Evolutionary conservation across 2,329 filamentous ascomycete species (phyloP).

Genomic region (Seiridium cupressi): DNA sequence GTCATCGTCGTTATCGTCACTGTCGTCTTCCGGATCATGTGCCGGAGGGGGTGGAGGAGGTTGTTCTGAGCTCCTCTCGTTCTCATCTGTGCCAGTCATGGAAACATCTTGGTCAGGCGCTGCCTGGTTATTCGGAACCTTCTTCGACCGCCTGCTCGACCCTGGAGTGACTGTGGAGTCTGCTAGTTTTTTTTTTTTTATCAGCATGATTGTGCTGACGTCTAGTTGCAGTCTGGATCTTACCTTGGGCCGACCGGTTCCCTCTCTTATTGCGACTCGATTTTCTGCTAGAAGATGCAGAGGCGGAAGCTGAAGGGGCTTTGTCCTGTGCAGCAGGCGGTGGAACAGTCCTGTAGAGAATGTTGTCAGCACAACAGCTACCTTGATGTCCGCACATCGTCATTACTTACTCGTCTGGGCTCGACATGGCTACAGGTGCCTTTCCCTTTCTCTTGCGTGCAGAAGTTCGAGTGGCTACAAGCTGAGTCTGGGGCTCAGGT

Average conservation of each 20-base stretch:
- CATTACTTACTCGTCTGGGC: constrained; percentile 57
- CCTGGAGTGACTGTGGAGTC: constrained; percentile 33
- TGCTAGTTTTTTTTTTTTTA: constrained; percentile 14
- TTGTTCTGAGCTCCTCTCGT: constrained; percentile 37
- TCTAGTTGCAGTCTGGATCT: neutral
- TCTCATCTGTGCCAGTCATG: constrained; percentile 69
- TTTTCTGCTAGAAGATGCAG: constrained; percentile 69
- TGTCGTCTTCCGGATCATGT: constrained; percentile 30
- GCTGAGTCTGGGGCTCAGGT: constrained; percentile 22
- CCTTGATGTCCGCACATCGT: neutral
- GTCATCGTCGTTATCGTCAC: constrained; percentile 26
- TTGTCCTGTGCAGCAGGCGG: constrained; percentile 62
- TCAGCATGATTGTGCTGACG: neutral
- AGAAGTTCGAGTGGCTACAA: constrained; percentile 33
- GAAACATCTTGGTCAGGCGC: constrained; percentile 59
- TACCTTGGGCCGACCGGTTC: constrained; percentile 43
- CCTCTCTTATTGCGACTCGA: constrained; percentile 70
- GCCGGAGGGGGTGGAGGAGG: constrained; percentile 44
- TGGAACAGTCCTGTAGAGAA: constrained; percentile 58
- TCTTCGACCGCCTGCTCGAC: constrained; percentile 49
- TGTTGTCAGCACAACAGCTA: neutral
- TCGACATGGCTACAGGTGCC: constrained; percentile 67
- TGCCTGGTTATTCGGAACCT: constrained; percentile 45
- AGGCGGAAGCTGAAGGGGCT: constrained; percentile 46
- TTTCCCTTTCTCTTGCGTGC: constrained; percentile 60